Evolutionary conservation across 306 rosid species (phyloP), one percentile per base, ranked within the genome.

Genomic region (Sicyos baderoa): DNA sequence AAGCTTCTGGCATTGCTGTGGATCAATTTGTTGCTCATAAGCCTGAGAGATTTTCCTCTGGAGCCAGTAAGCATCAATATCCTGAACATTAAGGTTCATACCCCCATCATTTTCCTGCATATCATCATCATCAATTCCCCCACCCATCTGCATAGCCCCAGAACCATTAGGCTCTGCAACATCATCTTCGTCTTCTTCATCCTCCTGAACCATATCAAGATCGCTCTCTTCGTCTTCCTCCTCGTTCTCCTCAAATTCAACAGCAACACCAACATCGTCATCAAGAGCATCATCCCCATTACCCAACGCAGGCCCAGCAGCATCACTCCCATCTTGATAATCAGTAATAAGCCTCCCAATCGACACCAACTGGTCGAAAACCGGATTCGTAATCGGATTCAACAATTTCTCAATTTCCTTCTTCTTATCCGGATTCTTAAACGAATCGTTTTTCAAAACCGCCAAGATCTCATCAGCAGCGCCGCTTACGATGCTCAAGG

Each of bases 1-100:
- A 21, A 93, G 87, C 74, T 81, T 86, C 86, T 88, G 95, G 75
- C 97, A 93, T 17, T 89, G 96, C 21, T 86, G 89, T 5, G 97
- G 91, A 82, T 93, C 97, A 77, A 93, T 88, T 78, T 77, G 90
- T 74, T 89, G 95, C 59, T 88, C 94, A 67, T 80, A 93, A 27
- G 97, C 97, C 70, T 76, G 89, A 22, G 99, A 93, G 49, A 93
- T 93, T 80, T 90, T 93, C 84, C 99, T 83, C 82, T 93, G 99
- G 68, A 93, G 88, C 99, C 99, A 93, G 78, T 90, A 93, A 4
- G 99, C 99, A 82, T 85, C 97, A 61, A 93, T 90, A 79, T 86
- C 96, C 83, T 90, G 96, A 71, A 88, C 99, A 81, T 93, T 90
- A 9, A 93, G 88, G 72, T 76, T 77, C 95, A 85, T 85, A 14